Percentiles rank a stretch among this genome's conserved stretches.
These are phyloP conservation scores for Rhodotorula taiwanensis DNA, from an alignment of 768 basidiomycete species.

Conservation along the genomic window DNA sequence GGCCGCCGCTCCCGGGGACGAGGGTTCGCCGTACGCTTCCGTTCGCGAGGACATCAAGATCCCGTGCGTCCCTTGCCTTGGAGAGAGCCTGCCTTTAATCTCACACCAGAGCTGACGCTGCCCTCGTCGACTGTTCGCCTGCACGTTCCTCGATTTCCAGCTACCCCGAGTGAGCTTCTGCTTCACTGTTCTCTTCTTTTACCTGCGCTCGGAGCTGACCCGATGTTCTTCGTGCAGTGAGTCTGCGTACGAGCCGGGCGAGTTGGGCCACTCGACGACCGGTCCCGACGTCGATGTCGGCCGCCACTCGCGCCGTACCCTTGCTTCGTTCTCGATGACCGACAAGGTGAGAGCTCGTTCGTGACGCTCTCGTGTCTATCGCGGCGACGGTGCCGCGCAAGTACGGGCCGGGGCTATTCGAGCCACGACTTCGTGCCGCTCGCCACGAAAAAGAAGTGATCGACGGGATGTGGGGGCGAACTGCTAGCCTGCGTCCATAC, in stretches of 20 bases:
- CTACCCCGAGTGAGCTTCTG: constrained; percentile 28
- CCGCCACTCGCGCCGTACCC: constrained; percentile 49
- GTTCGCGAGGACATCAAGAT: constrained; percentile 1
- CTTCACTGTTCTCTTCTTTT: not conserved
- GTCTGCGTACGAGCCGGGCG: constrained; percentile 25
- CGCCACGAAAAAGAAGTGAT: too few species aligned
- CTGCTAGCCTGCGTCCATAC: too few species aligned
- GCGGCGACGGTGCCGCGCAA: too few species aligned
- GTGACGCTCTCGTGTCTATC: constrained; percentile 9
- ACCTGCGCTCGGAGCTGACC: not conserved
- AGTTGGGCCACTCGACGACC: constrained; percentile 43
- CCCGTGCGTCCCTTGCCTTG: not conserved
- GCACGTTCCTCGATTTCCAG: not conserved
- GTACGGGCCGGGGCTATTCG: too few species aligned
- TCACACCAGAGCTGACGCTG: too few species aligned
- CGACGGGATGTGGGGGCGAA: not conserved
- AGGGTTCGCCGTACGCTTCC: not conserved
- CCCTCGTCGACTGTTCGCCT: too few species aligned
- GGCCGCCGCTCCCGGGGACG: not conserved
- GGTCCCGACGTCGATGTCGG: constrained; percentile 42
- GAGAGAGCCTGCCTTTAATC: not conserved
- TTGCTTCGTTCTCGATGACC: constrained; percentile 71
- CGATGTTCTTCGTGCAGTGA: not conserved
- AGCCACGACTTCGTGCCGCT: too few species aligned
- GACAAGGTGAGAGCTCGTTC: constrained; percentile 47